phyloP scores from a whole-genome alignment of 768 basidiomycete species.

The Ramaria rubella region DNA sequence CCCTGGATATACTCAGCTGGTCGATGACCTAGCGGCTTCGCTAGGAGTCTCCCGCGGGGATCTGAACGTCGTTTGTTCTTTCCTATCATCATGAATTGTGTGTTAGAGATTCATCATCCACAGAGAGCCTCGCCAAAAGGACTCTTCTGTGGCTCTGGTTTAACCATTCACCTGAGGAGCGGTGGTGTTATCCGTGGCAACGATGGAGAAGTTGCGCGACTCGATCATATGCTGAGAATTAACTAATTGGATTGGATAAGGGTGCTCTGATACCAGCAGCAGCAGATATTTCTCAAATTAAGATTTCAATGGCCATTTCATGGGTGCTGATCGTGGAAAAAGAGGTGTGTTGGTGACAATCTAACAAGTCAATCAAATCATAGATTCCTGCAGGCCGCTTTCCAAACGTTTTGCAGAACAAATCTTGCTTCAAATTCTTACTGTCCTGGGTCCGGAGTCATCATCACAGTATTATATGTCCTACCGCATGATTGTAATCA shows the following conservation, averaged over 20 bases:
- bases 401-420: slow-evolving; percentile 71
- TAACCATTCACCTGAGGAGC: slow-evolving; percentile 49
- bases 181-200: slow-evolving; percentile 47
- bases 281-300: slow-evolving; percentile 62
- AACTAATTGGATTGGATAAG: slow-evolving; percentile 31
- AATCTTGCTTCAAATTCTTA: slow-evolving; percentile 42
- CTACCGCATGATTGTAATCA: background rate
- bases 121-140: slow-evolving; percentile 90
- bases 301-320: slow-evolving; percentile 43
- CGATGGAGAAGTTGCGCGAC: slow-evolving; percentile 50
- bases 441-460: slow-evolving; percentile 58
- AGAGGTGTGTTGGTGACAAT: slow-evolving; percentile 51
- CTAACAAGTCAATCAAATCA: background rate
- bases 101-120: background rate
- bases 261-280: slow-evolving; percentile 69
- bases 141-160: slow-evolving; percentile 62
- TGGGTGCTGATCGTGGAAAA: slow-evolving; percentile 94
- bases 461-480: slow-evolving; percentile 58
- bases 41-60: slow-evolving; percentile 66
- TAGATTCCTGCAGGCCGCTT: slow-evolving; percentile 73
- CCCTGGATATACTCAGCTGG: slow-evolving; percentile 53
- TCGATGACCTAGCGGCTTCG: slow-evolving; percentile 87
- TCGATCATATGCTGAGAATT: background rate
- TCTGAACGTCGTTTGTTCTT: slow-evolving; percentile 59
- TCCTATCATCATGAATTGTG: background rate